A percentile compares a stretch with the other conserved stretches of the same genome.
These are phyloP conservation scores for Kodamaea laetipori DNA, from an alignment of 805 yeast genomes.

Conservation along the genomic window DNA sequence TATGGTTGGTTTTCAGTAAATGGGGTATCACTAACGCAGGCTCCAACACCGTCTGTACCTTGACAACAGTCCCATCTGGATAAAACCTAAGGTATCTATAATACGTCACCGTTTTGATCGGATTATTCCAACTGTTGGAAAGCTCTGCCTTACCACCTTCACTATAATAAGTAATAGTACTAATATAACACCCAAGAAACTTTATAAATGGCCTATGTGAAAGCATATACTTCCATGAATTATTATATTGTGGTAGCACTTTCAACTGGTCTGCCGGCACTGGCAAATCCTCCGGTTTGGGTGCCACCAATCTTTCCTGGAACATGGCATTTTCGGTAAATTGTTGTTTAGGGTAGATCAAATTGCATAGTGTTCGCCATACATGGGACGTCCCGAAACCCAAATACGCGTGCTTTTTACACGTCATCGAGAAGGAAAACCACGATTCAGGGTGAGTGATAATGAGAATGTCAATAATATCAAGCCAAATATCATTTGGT, in stretches of 20 bases:
- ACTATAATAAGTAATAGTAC: slow-evolving; percentile 80
- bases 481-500: slow-evolving; percentile 60
- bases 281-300: slow-evolving; percentile 30
- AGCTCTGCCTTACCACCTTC: slow-evolving; percentile 77
- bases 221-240: slow-evolving; percentile 53
- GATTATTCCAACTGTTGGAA: slow-evolving; percentile 67
- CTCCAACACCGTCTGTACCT: slow-evolving; percentile 69
- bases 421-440: slow-evolving; percentile 61
- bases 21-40: slow-evolving; percentile 68
- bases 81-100: slow-evolving; percentile 83
- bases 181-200: slow-evolving; percentile 80
- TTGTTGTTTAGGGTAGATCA: slow-evolving; percentile 55
- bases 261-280: slow-evolving; percentile 35
- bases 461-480: slow-evolving; percentile 51
- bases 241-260: slow-evolving; percentile 32
- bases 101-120: slow-evolving; percentile 82
- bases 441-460: slow-evolving; percentile 59
- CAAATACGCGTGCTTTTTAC: slow-evolving; percentile 55
- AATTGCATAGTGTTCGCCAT: slow-evolving; percentile 53
- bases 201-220: slow-evolving; percentile 73
- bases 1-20: slow-evolving; percentile 36
- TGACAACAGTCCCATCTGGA: slow-evolving; percentile 73
- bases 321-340: slow-evolving; percentile 49
- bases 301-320: slow-evolving; percentile 44
- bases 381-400: slow-evolving; percentile 55